Conservation (phyloP, 2,329 filamentous ascomycete genomes). For the Cercospora zeina region DNA sequence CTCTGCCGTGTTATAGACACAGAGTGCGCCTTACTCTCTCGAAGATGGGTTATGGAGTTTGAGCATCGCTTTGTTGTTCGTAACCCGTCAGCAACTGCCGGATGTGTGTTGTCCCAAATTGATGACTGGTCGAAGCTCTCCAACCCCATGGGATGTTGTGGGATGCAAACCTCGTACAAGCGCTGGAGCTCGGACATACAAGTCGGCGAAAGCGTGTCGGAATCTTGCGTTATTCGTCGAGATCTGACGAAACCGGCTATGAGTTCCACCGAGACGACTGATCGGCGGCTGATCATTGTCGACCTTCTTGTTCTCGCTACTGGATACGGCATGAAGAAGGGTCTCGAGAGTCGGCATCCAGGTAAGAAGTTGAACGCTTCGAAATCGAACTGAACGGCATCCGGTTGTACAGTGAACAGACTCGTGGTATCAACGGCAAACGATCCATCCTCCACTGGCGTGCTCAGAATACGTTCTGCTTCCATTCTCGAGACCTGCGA, state of each 20-base stretch:
- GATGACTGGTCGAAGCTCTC: background rate
- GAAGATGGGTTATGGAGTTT: background rate
- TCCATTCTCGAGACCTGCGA: background rate
- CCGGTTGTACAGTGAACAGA: slow-evolving; percentile 10
- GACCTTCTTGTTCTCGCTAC: slow-evolving; percentile 5
- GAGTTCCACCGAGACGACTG: slow-evolving; percentile 10
- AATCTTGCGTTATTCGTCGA: slow-evolving; percentile 12
- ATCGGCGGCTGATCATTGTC: slow-evolving; percentile 11
- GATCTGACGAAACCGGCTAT: slow-evolving; percentile 9
- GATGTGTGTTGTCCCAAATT: background rate
- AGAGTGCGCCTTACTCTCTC: background rate
- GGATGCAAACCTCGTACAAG: slow-evolving; percentile 7
- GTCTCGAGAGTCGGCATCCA: slow-evolving; percentile 7
- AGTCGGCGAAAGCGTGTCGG: slow-evolving; percentile 16
- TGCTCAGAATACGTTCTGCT: background rate
- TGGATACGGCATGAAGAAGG: slow-evolving; percentile 11
- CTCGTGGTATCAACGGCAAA: background rate
- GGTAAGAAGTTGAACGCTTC: slow-evolving; percentile 11
- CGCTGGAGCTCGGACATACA: slow-evolving; percentile 13
- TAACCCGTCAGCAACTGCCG: background rate
- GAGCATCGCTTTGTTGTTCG: background rate
- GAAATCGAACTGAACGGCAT: slow-evolving; percentile 9
- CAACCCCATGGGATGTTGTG: background rate
- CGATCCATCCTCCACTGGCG: background rate
- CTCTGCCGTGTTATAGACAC: slow-evolving; percentile 5